These are phyloP conservation scores for Ceratobasidium sp. DNA, from an alignment of 1,284 basidiomycete species.

Conservation along the genomic window DNA sequence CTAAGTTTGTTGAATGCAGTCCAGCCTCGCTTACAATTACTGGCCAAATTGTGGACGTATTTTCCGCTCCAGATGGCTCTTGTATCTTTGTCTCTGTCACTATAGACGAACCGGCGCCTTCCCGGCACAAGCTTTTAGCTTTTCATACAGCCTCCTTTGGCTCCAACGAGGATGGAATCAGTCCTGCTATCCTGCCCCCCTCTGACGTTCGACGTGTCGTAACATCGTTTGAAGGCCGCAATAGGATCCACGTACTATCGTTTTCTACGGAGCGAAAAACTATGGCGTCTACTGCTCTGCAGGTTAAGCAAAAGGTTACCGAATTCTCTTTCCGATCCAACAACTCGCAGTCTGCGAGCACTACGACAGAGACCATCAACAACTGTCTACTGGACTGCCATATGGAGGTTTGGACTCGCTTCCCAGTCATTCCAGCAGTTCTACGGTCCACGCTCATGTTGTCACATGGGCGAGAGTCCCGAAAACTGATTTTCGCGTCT, in stretches of 20 bases:
- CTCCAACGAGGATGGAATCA: slow-evolving; percentile 61
- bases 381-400: slow-evolving; percentile 72
- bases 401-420: slow-evolving; percentile 73
- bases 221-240: slow-evolving; percentile 65
- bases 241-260: slow-evolving; percentile 62
- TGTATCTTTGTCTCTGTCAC: slow-evolving; percentile 30
- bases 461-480: slow-evolving; percentile 55
- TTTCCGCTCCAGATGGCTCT: slow-evolving; percentile 38
- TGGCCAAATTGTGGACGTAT: background rate
- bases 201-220: slow-evolving; percentile 55
- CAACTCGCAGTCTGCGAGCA: too few species aligned
- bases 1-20: background rate
- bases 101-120: background rate
- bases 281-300: slow-evolving; percentile 63
- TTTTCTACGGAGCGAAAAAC: slow-evolving; percentile 57
- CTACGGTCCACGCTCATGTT: slow-evolving; percentile 61
- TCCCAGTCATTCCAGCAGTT: slow-evolving; percentile 71
- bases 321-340: slow-evolving; percentile 65
- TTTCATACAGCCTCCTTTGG: slow-evolving; percentile 73
- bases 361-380: slow-evolving; percentile 54
- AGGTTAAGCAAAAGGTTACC: slow-evolving; percentile 69
- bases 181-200: slow-evolving; percentile 52
- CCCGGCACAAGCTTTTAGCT: slow-evolving; percentile 55
- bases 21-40: background rate
- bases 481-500: slow-evolving; percentile 64